These are phyloP conservation scores for Astrothelium macrocarpum DNA, from an alignment of 495 filamentous ascomycete species.

Conservation along the genomic window DNA sequence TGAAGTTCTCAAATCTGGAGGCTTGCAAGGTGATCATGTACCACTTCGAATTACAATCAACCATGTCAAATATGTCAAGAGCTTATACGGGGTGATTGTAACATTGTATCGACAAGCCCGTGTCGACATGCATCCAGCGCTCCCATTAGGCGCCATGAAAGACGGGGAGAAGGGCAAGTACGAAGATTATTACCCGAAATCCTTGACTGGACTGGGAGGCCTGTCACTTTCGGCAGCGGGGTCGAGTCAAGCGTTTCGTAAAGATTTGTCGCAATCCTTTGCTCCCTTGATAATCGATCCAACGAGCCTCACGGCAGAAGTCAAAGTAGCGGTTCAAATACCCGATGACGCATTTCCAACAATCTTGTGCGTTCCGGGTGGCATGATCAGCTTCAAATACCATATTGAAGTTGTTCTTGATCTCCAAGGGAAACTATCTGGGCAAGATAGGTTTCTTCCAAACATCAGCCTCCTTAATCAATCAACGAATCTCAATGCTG, in stretches of 20 bases:
- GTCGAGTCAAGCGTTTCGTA: slow-evolving; percentile 80
- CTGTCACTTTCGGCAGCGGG: slow-evolving; percentile 72
- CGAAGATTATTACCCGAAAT: slow-evolving; percentile 76
- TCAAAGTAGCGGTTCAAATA: slow-evolving; percentile 72
- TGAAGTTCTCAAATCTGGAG: slow-evolving; percentile 71
- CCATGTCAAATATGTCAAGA: slow-evolving; percentile 79
- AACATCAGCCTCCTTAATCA: slow-evolving; percentile 46
- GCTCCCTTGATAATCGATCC: slow-evolving; percentile 81
- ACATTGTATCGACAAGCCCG: slow-evolving; percentile 87
- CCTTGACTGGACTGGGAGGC: slow-evolving; percentile 61
- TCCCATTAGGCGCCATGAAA: slow-evolving; percentile 49
- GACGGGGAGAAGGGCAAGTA: slow-evolving; percentile 59
- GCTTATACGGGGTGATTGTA: slow-evolving; percentile 82
- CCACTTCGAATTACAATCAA: slow-evolving; percentile 71
- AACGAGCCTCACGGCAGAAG: slow-evolving; percentile 57
- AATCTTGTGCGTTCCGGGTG: slow-evolving; percentile 76
- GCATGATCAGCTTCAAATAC: slow-evolving; percentile 90
- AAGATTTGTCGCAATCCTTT: slow-evolving; percentile 82
- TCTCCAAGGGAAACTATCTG: slow-evolving; percentile 73
- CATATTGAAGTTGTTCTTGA: slow-evolving; percentile 88
- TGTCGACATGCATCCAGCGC: slow-evolving; percentile 74
- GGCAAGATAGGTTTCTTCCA: slow-evolving; percentile 53
- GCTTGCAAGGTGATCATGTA: slow-evolving; percentile 74
- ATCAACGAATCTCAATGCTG: slow-evolving; percentile 37
- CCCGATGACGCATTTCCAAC: slow-evolving; percentile 90